These are phyloP conservation scores for Crithidia expoeki DNA, from an alignment of 208 protist genomes.

Conservation along the genomic window DNA sequence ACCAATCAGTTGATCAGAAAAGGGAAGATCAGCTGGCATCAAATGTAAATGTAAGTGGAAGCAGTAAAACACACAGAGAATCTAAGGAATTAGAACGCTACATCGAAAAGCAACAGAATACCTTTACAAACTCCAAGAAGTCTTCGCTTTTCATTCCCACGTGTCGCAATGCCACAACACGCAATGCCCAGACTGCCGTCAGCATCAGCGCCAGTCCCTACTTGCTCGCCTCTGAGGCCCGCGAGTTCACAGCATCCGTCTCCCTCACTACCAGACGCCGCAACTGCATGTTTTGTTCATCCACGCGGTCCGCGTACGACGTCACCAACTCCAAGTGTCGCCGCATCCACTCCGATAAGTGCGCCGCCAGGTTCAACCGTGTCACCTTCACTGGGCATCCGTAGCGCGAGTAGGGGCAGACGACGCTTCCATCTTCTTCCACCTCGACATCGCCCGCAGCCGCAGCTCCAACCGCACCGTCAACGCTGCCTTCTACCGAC, in stretches of 20 bases:
- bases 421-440: slow-evolving; percentile 18
- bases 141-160: too few relatives aligned
- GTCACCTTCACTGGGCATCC: slow-evolving; percentile 62
- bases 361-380: slow-evolving; percentile 44
- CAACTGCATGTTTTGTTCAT: slow-evolving; percentile 73
- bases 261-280: slow-evolving; percentile 54
- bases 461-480: not conserved
- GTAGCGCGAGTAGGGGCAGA: slow-evolving; percentile 77
- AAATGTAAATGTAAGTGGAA: too few relatives aligned
- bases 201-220: too few relatives aligned
- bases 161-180: too few relatives aligned
- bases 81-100: too few relatives aligned
- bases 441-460: not conserved
- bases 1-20: too few relatives aligned
- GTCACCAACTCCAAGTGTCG: slow-evolving; percentile 72
- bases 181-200: too few relatives aligned
- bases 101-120: too few relatives aligned
- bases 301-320: slow-evolving; percentile 70
- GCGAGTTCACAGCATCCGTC: slow-evolving; percentile 26
- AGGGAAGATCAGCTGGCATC: too few relatives aligned
- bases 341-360: slow-evolving; percentile 58
- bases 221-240: slow-evolving; percentile 9
- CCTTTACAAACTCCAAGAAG: too few relatives aligned
- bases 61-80: too few relatives aligned
- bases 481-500: not conserved